These are phyloP conservation scores for Talaromyces marneffei DNA, from an alignment of 2,329 filamentous ascomycete genomes.

Conservation along the genomic window DNA sequence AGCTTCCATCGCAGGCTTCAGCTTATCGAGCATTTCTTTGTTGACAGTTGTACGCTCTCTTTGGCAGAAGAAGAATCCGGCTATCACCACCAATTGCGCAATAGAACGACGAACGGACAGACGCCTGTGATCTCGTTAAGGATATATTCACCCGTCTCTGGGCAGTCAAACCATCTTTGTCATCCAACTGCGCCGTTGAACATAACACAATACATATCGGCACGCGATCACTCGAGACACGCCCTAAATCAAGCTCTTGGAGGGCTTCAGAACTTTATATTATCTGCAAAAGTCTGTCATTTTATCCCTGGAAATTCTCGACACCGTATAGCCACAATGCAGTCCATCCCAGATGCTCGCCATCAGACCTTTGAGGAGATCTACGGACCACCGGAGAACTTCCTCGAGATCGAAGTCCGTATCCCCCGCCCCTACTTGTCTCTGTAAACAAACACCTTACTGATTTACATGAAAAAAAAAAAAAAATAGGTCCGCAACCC, in stretches of 20 bases:
- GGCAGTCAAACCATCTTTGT: not conserved
- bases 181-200: constrained; percentile 33
- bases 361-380: constrained; percentile 98
- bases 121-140: not conserved
- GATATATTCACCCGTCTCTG: too few relatives aligned
- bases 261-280: constrained; percentile 16
- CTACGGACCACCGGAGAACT: constrained; percentile 97
- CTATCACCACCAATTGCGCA: not conserved
- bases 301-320: not conserved
- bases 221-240: constrained; percentile 49
- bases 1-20: not conserved
- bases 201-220: constrained; percentile 49
- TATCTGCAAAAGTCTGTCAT: not conserved
- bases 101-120: not conserved
- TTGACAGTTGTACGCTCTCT: not conserved
- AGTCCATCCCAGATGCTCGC: constrained; percentile 62
- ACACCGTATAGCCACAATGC: constrained; percentile 45
- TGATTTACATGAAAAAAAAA: not conserved
- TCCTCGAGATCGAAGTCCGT: constrained; percentile 89
- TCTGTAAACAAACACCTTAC: not conserved
- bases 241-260: constrained; percentile 46
- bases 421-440: not conserved
- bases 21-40: not conserved
- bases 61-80: not conserved
- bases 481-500: constrained; percentile 73